A percentile compares a stretch with the other conserved stretches of the same genome.
These are phyloP conservation scores for Rhodotorula kratochvilovae DNA, from an alignment of 768 basidiomycete genomes.

Conservation along the genomic window DNA sequence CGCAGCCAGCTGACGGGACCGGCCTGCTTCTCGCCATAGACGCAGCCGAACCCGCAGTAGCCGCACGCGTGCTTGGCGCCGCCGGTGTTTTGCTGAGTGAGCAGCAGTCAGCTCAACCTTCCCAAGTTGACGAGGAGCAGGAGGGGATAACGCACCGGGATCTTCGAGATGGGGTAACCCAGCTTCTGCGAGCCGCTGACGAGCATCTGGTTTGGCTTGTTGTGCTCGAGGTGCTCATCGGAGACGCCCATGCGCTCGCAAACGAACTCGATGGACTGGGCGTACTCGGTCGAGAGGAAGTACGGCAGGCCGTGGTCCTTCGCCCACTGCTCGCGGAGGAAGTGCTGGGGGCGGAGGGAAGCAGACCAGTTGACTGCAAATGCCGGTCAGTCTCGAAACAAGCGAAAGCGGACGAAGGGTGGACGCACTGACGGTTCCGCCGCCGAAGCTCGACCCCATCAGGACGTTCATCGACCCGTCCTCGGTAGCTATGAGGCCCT, in stretches of 20 bases:
- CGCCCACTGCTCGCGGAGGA: constrained; percentile 45
- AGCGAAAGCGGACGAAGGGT: neutral
- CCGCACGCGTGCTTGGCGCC: constrained; percentile 39
- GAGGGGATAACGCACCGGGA: constrained; percentile 13
- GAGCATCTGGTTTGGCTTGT: constrained; percentile 33
- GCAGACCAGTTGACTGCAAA: constrained; percentile 44
- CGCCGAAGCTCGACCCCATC: constrained; percentile 38
- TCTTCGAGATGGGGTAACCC: constrained; percentile 25
- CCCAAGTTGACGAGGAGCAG: neutral
- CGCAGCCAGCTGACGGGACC: constrained; percentile 33
- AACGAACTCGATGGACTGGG: constrained; percentile 37
- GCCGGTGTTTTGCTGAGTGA: constrained; percentile 37
- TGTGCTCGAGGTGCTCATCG: constrained; percentile 35
- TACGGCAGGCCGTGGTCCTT: constrained; percentile 38
- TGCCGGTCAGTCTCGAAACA: neutral
- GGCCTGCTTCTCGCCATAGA: constrained; percentile 38
- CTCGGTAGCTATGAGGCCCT: constrained; percentile 42
- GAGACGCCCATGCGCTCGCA: constrained; percentile 41
- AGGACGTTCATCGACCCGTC: constrained; percentile 40
- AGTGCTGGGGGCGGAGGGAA: constrained; percentile 42
- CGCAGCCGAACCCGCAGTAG: constrained; percentile 39
- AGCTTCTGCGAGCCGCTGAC: constrained; percentile 24
- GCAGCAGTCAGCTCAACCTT: neutral
- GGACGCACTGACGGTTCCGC: constrained; percentile 40
- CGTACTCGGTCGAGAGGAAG: constrained; percentile 37